A percentile compares a stretch with the other conserved stretches of the same genome.
These are phyloP conservation scores for Suillus spraguei DNA, from an alignment of 768 basidiomycete genomes.

Conservation along the genomic window DNA sequence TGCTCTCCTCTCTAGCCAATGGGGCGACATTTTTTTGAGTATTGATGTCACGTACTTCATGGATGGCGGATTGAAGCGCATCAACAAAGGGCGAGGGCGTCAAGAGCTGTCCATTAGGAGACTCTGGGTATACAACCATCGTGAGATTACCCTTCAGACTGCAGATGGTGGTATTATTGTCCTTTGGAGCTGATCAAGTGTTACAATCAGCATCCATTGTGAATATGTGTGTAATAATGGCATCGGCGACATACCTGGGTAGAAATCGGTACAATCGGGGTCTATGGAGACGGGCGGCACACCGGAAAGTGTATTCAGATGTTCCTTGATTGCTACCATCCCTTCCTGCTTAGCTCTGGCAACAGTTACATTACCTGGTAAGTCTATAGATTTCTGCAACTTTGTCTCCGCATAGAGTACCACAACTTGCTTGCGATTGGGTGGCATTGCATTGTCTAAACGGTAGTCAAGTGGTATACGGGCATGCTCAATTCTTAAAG, in stretches of 20 bases:
- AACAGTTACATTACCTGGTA: not conserved
- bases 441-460: no score
- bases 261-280: not conserved
- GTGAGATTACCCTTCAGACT: not conserved
- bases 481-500: no score
- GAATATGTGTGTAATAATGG: not conserved
- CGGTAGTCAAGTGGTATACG: no score
- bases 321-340: not conserved
- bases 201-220: not conserved
- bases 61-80: no score
- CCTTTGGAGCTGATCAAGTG: not conserved
- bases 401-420: not conserved
- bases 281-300: not conserved
- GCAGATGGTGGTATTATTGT: not conserved
- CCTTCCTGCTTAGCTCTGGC: not conserved
- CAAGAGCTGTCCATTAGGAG: not conserved
- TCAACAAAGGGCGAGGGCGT: no score
- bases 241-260: not conserved
- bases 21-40: no score
- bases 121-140: constrained; percentile 1
- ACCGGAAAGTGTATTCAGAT: not conserved
- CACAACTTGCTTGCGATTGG: not conserved
- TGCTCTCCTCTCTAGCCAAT: no score
- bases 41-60: no score
- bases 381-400: not conserved